Base-by-base conservation (phyloP, 208 protist species). In the Crithidia bombi region DNA sequence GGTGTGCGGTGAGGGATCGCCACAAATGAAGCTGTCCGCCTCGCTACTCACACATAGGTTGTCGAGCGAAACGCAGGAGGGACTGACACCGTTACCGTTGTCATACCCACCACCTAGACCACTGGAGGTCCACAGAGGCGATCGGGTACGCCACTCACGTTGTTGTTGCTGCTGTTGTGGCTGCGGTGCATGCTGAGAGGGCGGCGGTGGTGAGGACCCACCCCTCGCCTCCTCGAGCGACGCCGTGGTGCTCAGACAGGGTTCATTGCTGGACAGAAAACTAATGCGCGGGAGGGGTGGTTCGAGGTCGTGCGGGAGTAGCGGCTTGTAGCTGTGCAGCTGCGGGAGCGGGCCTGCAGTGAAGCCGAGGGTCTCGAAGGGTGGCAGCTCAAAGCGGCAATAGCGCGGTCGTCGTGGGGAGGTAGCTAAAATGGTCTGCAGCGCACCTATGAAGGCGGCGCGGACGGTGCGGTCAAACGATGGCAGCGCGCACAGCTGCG, bases 331-430 rank as follows among this genome's bases (percentile, higher is more conserved):
- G 33, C 26, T 35, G 17, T 78, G 72, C 64, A 59, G 65, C 21
- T 25, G 43, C 3, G 25, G 35, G 12, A 26, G 55, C 41, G 70
- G 58, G 3, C 26, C 17, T 17, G 26, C 36, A 26, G 32, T 38
- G 28, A 50, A 39, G 23, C 77, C 81, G 46, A 86, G 69, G 5
- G 68, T 51, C 67, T 86, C 81, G 41, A 83, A 83, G 5, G 26
- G 41, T 5, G 81, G 74, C 50, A 86, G 69, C 58, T 86, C 76
- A 39, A 86, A 81, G 58, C 81, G 76, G 61, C 81, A 86, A 73
- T 82, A 86, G 32, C 81, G 81, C 19, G 81, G 77, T 0, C 77
- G 72, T 9, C 54, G 69, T 11, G 81, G 77, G 7, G 33, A 50
- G 17, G 51, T 19, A 17, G 17, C 19, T 11, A 71, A 21, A n/a